These are phyloP conservation scores for Plantago rigida DNA, from an alignment of 305 asterid genomes.

Conservation along the genomic window DNA sequence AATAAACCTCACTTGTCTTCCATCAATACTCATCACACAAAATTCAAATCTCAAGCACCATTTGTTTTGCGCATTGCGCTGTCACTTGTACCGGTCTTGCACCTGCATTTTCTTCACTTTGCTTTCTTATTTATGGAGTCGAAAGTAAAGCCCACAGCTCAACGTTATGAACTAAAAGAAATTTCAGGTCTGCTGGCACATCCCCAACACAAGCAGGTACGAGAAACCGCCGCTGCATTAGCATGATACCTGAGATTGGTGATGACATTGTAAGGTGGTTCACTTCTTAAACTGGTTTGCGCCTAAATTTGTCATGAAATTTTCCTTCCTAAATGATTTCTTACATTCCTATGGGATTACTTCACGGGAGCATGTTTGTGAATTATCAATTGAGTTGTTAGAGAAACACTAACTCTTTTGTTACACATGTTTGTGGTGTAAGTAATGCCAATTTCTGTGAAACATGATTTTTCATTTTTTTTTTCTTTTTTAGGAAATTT, in stretches of 20 bases:
- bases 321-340: neutral
- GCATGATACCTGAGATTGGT: constrained; percentile 88
- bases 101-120: constrained; percentile 16
- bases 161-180: constrained; percentile 21
- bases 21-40: constrained; percentile 13
- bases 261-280: constrained; percentile 84
- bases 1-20: neutral
- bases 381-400: neutral
- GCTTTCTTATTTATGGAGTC: neutral
- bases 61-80: constrained; percentile 7
- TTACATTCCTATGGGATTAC: no score
- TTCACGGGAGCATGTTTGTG: no score
- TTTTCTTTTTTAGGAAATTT: neutral
- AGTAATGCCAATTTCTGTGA: no score
- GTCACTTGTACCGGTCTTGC: constrained; percentile 18
- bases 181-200: constrained; percentile 71
- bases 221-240: constrained; percentile 63
- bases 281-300: constrained; percentile 15
- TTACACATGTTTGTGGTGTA: constrained; percentile 12
- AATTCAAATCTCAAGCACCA: constrained; percentile 10
- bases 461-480: neutral
- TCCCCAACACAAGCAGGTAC: constrained; percentile 69
- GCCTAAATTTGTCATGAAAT: neutral
- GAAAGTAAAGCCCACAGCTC: constrained; percentile 13
- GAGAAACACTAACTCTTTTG: constrained; percentile 12